Evolutionary conservation across 2,329 filamentous ascomycete species (phyloP), one percentile per base, ranked within the genome.

Genomic region (Pseudogymnoascus sp.): DNA sequence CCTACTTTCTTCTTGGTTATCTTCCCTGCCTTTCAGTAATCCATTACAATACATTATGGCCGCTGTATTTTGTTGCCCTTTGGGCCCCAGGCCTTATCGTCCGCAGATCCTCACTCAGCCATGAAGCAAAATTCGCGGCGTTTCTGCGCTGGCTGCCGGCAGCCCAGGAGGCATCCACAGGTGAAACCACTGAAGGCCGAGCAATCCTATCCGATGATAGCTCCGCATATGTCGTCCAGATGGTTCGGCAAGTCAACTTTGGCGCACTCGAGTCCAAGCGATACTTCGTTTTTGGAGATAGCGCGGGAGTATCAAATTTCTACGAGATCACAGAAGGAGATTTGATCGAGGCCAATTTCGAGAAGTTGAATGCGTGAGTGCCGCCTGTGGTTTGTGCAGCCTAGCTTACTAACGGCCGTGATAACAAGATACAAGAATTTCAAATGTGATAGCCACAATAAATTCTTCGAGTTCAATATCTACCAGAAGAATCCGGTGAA

Each of bases 401-500:
- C 37, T 8, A 35, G 6, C 21, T 21, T 38, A 57, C 26, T 59
- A 13, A 38, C 59, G 13, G 1, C 18, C 1, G 45, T 59, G 41
- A 48, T 23, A 55, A 18, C 18, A 56, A 78, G 75, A 5, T 78
- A 72, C 66, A 79, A 78, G 67, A 79, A 79, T 63, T 79, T 71
- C 70, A 75, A 70, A 58, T 79, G 76, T 59, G 61, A 59, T 1
- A 23, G 2, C 1, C 75, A 79, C 63, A 71, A 78, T 62, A 75
- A 71, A 62, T 79, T 78, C 67, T 79, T 77, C 62, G 76, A 79
- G 62, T 21, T 76, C 28, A 79, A 79, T 64, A n/a, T 79, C 1
- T 79, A 79, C 62, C 69, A 78, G 67, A 77, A 76, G 62, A 69
- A 78, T 63, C 74, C 76, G 0, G 61, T 74, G 26, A 78, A 77